Conservation (phyloP, 2,329 filamentous ascomycete genomes). For the Trichoderma hamatum region DNA sequence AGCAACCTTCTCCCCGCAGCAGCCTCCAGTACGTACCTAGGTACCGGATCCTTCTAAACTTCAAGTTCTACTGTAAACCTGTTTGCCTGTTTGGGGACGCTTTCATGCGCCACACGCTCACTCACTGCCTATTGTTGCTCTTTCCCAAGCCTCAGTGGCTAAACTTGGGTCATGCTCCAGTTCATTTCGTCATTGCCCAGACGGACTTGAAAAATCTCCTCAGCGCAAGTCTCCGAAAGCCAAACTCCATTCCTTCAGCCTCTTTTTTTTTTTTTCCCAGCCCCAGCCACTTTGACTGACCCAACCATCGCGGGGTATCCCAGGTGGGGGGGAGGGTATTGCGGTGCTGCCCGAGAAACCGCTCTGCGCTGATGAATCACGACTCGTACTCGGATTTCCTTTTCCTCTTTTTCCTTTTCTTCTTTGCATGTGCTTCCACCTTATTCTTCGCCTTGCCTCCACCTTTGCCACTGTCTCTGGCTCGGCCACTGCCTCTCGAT, state of each 20-base stretch:
- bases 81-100: background rate
- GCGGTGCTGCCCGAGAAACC: constrained; percentile 8
- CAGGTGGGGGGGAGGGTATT: constrained; percentile 1
- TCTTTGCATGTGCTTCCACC: constrained; percentile 2
- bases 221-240: too few relatives aligned
- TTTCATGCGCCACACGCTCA: constrained; percentile 3
- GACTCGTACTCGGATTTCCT: background rate
- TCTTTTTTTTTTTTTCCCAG: background rate
- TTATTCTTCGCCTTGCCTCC: constrained; percentile 13
- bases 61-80: too few relatives aligned
- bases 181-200: constrained; percentile 13
- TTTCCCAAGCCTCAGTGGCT: constrained; percentile 1
- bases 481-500: background rate
- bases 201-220: too few relatives aligned
- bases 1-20: background rate
- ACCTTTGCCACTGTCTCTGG: background rate
- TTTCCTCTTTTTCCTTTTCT: background rate
- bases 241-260: constrained; percentile 8
- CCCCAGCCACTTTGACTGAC: constrained; percentile 15
- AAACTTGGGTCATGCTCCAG: background rate
- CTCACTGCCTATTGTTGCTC: background rate
- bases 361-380: constrained; percentile 9
- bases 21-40: background rate
- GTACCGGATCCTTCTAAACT: background rate
- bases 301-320: constrained; percentile 21